Conservation (phyloP, 495 filamentous ascomycete genomes). For the Penicillium riverlandense region DNA sequence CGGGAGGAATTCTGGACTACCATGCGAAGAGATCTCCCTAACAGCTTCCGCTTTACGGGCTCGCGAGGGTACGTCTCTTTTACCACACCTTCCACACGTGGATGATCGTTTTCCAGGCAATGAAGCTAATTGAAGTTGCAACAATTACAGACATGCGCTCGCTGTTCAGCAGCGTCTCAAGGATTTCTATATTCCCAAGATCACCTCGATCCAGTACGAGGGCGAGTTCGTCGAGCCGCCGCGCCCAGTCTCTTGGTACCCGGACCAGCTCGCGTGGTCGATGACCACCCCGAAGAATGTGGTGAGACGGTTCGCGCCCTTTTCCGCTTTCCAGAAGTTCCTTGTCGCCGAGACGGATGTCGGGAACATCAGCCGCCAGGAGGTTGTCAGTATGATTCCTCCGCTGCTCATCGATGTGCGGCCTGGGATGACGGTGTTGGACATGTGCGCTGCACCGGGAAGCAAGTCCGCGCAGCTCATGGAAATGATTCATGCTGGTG, state of each 20-base stretch:
- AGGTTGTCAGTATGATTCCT: conserved; percentile 97
- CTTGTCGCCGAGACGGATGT: conserved; percentile 95
- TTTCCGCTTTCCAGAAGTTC: conserved; percentile 93
- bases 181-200: conserved; percentile 83
- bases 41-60: conserved; percentile 93
- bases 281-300: conserved; percentile 97
- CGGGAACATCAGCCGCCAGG: conserved; percentile 94
- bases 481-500: conserved; percentile 86
- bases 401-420: conserved; percentile 85
- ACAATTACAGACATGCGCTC: conserved; percentile 61
- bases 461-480: conserved; percentile 94
- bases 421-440: conserved; percentile 86
- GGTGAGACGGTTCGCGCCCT: conserved; percentile 82
- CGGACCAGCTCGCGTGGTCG: conserved; percentile 85
- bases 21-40: conserved; percentile 76
- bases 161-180: conserved; percentile 77
- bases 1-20: conserved; percentile 72
- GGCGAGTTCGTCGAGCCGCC: conserved; percentile 76
- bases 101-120: no score
- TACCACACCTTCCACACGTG: no score
- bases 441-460: conserved; percentile 93
- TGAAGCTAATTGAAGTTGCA: no score
- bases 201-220: conserved; percentile 73
- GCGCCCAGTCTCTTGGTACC: conserved; percentile 77
- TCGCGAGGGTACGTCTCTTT: conserved; percentile 61